Evolutionary conservation across 148 eudicot species (phyloP), one percentile per base, ranked within the genome.

Genomic region (Camellia japonica): DNA sequence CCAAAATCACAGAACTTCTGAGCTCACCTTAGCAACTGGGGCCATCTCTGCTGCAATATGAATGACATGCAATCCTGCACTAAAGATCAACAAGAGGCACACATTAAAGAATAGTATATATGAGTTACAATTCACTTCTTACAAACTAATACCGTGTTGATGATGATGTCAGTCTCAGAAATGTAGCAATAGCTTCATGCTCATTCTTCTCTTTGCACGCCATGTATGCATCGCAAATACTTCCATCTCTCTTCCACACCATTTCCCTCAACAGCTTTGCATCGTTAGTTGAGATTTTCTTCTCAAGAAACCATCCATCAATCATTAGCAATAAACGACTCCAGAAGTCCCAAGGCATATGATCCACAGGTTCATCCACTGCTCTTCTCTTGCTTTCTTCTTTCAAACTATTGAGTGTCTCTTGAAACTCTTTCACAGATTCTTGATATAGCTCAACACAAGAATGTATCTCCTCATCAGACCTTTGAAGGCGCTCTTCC

Each of bases 21-120:
- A 41, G 52, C 80, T 79, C 87, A 96, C 99, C 99, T 96, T 96
- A 56, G 99, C 99, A 81, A 92, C 98, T 73, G 99, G 98, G 79
- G 97, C 99, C 97, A 96, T 92, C 88, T 96, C 99, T 13, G 98
- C 99, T 66, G 98, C 99, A 74, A 96, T 90, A 83, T 96, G 99
- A 83, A 96, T 85, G 73, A 93, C 84, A 88, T 96, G 94, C 77
- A 96, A 84, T 69, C 91, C 92, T 80, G 92, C 81, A 86, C 98
- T 96, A 91, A 20, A 76, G 9, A 82, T 73, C 70, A 84, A 85
- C 60, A 79, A 80, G 14, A 81, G 74, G 42, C 42, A 66, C 60
- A 84, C 19, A 55, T 82, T 58, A 71, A 73, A 66, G 6, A 76
- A 59, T 49, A 81, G 43, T 20, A 77, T 41, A 70, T 70, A 69